A percentile compares a stretch with the other conserved stretches of the same genome.
Conservation (phyloP, 306 rosid species). For the Abrus precatorius region DNA sequence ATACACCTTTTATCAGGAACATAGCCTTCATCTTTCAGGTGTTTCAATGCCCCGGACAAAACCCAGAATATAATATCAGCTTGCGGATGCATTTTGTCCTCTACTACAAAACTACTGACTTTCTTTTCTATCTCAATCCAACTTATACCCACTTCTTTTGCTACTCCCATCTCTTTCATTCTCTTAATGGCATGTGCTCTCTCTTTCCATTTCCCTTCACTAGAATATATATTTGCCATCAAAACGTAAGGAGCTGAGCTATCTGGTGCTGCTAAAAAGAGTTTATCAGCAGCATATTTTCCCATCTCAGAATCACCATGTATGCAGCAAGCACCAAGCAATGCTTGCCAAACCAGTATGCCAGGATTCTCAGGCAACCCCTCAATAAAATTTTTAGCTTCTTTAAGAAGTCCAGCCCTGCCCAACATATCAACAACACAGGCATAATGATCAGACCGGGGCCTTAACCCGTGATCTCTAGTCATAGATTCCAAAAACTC, state of each 20-base stretch:
- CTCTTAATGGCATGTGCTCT: conserved; percentile 81
- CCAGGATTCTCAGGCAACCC: conserved; percentile 66
- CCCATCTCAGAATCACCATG: conserved; percentile 78
- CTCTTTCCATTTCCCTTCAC: conserved; percentile 87
- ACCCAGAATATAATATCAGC: conserved; percentile 65
- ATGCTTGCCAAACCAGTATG: conserved; percentile 83
- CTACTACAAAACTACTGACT: conserved; percentile 81
- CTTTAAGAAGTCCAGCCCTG: conserved; percentile 78
- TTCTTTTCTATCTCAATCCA: conserved; percentile 83
- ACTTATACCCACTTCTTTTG: conserved; percentile 84
- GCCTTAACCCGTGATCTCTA: conserved; percentile 69
- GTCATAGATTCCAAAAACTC: conserved; percentile 76
- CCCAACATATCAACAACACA: conserved; percentile 95
- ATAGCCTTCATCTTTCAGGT: conserved; percentile 83
- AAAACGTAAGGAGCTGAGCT: conserved; percentile 76
- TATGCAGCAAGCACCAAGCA: conserved; percentile 90
- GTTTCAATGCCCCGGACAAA: conserved; percentile 62
- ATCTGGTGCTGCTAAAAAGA: conserved; percentile 65
- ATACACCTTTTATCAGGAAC: conserved; percentile 74
- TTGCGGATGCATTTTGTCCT: conserved; percentile 77
- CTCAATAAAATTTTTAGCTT: conserved; percentile 72
- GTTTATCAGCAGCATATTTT: conserved; percentile 75
- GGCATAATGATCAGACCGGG: conserved; percentile 80
- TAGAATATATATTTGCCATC: conserved; percentile 88
- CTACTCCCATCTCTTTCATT: conserved; percentile 78